These are phyloP conservation scores for Monosporascus cannonballus DNA, from an alignment of 2,329 filamentous ascomycete genomes.

Conservation along the genomic window DNA sequence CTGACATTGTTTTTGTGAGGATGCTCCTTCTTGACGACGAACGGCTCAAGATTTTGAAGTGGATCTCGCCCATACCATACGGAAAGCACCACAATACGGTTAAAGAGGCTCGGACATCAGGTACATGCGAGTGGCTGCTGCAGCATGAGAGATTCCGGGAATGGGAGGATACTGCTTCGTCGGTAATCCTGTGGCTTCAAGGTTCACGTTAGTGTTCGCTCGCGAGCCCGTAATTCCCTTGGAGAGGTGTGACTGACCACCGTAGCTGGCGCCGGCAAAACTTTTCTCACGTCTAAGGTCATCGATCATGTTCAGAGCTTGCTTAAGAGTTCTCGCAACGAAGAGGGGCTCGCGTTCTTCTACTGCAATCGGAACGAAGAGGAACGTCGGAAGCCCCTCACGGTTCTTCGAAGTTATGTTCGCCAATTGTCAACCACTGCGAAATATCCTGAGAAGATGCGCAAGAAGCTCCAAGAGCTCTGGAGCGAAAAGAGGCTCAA, in stretches of 20 bases:
- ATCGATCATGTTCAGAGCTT: slow-evolving; percentile 1
- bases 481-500: slow-evolving; percentile 1
- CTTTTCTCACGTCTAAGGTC: slow-evolving; percentile 3
- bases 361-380: slow-evolving; percentile 9
- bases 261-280: slow-evolving; percentile 7
- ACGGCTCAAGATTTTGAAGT: slow-evolving; percentile 33
- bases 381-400: slow-evolving; percentile 3
- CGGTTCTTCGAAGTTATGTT: slow-evolving; percentile 5
- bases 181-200: slow-evolving; percentile 6
- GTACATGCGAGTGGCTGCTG: slow-evolving; percentile 7
- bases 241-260: not conserved
- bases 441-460: not conserved
- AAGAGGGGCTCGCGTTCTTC: slow-evolving; percentile 8
- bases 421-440: slow-evolving; percentile 5
- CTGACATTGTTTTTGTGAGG: not conserved
- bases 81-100: slow-evolving; percentile 2
- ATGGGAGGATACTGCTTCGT: slow-evolving; percentile 4
- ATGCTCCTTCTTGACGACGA: slow-evolving; percentile 10
- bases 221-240: not conserved
- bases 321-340: not conserved
- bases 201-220: slow-evolving; percentile 3
- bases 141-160: slow-evolving; percentile 1
- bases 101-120: slow-evolving; percentile 1
- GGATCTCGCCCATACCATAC: slow-evolving; percentile 5
- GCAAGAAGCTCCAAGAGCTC: not conserved